phyloP scores from a whole-genome alignment of 768 basidiomycete species.

The Mycena sanguinolenta region DNA sequence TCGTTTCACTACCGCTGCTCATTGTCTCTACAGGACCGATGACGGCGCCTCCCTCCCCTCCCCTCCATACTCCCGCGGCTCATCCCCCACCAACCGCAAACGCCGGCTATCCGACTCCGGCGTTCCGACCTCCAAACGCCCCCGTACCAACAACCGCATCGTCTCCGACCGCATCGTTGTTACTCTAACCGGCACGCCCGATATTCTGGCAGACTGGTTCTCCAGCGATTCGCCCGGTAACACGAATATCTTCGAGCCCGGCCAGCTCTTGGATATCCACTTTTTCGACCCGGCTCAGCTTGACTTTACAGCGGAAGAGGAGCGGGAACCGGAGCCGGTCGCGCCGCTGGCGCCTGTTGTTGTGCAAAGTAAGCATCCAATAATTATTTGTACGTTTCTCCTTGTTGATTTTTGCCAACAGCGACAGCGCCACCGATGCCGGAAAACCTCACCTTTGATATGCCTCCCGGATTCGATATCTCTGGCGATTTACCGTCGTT shows the following conservation, averaged over 20 bases:
- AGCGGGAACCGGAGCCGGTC: not conserved
- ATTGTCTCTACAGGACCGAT: conserved; percentile 7
- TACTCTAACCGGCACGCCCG: conserved; percentile 33
- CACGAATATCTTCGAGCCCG: conserved; percentile 40
- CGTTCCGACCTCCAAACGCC: conserved; percentile 42
- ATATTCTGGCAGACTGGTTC: conserved; percentile 53
- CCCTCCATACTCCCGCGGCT: conserved; percentile 9
- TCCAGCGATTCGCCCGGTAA: conserved; percentile 42
- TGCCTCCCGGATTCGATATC: too few relatives aligned
- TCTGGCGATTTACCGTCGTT: not conserved
- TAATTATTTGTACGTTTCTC: not conserved
- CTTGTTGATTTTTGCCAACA: not conserved
- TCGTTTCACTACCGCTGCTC: not conserved
- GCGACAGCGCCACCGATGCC: not conserved
- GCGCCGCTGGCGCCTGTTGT: not conserved
- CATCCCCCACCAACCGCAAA: conserved; percentile 46
- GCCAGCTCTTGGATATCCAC: conserved; percentile 48
- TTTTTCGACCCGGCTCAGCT: conserved; percentile 45
- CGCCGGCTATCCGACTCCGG: conserved; percentile 54
- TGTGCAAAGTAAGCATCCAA: conserved; percentile 20
- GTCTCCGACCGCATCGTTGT: conserved; percentile 49
- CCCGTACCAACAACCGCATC: conserved; percentile 37
- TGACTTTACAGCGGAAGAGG: conserved; percentile 15
- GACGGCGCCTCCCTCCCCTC: conserved; percentile 10
- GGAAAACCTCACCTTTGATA: not conserved